Evolutionary conservation across 2,329 filamentous ascomycete species (phyloP).

Genomic region (Diaporthe sp.): DNA sequence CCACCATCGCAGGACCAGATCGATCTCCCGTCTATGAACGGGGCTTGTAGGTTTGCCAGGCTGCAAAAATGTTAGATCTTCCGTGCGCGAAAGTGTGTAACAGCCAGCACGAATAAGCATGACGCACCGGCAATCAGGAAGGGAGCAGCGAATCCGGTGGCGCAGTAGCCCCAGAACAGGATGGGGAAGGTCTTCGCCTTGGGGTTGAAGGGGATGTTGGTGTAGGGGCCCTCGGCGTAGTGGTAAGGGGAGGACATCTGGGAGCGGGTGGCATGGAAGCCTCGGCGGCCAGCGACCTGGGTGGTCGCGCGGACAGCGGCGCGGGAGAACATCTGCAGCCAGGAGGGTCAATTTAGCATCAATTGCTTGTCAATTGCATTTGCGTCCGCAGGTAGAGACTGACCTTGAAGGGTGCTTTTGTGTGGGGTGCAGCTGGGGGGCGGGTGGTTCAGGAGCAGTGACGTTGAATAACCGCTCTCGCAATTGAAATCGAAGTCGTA

Average conservation of each 20-base stretch:
- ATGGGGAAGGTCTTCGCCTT: conserved; percentile 86
- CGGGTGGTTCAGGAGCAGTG: conserved; percentile 33
- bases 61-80: conserved; percentile 50
- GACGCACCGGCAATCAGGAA: conserved; percentile 74
- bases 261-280: conserved; percentile 90
- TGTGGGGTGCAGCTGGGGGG: conserved; percentile 13
- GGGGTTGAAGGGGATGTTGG: conserved; percentile 98
- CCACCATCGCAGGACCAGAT: conserved; percentile 4
- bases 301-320: conserved; percentile 74
- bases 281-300: conserved; percentile 76
- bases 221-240: conserved; percentile 95
- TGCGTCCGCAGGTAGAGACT: background rate
- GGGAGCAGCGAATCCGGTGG: conserved; percentile 70
- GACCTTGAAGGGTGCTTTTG: conserved; percentile 25
- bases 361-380: conserved; percentile 51
- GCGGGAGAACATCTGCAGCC: conserved; percentile 85
- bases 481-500: conserved; percentile 26
- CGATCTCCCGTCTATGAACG: conserved; percentile 50
- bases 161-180: conserved; percentile 82
- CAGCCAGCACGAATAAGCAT: conserved; percentile 41
- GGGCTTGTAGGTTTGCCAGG: conserved; percentile 64
- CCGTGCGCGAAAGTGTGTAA: background rate
- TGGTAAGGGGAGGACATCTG: conserved; percentile 94
- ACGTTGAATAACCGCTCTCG: conserved; percentile 32
- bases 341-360: conserved; percentile 42